Evolutionary conservation across 2,329 filamentous ascomycete species (phyloP), one percentile per base, ranked within the genome.

Genomic region (Chaetomiaceae sp.): DNA sequence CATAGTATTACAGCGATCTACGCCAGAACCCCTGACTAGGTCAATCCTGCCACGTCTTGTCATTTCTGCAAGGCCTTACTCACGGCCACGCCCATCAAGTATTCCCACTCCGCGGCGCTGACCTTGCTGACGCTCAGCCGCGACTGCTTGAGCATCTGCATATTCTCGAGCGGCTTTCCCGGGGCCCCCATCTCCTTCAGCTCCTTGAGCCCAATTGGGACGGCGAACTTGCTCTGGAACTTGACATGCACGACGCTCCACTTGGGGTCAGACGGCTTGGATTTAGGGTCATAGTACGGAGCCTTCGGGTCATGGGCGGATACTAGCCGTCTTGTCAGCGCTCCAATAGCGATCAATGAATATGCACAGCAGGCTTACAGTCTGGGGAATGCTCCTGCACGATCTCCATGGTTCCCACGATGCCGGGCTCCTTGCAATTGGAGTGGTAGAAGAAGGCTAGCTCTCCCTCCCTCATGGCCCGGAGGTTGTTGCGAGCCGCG

Each of bases 391-490:
- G 87, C 66, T 96, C 91, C 59, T 82, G 78, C 14, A 95, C 90
- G 58, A 99, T 87, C 64, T 94, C 87, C 87, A 96, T 91, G 16
- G 86, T 81, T 1, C 91, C 91, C 1, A 86, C 90, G 43, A 97
- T 90, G 2, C 89, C 92, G 0, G 91, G 90, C 21, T 86, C 81
- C 67, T 95, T 95, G 71, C 89, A 94, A 64, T 94, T 95, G 42
- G 89, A 95, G 71, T 96, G 92, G 67, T 97, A 97, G 73, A 99
- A 97, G 73, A 99, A 97, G 23, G 90, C 91, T 29, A 91, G 77
- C 66, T 99, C 94, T 46, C 91, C 91, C 51, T 85, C 84, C 63
- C 89, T 90, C 94, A 99, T 99, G 8, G 84, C 81, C 27, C 89
- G 82, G 72, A 99, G 85, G 67, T 96, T 90, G 65, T 96, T 97